Base-by-base conservation (phyloP, 2,329 filamentous ascomycete genomes). In the Mollisiaceae sp. region DNA sequence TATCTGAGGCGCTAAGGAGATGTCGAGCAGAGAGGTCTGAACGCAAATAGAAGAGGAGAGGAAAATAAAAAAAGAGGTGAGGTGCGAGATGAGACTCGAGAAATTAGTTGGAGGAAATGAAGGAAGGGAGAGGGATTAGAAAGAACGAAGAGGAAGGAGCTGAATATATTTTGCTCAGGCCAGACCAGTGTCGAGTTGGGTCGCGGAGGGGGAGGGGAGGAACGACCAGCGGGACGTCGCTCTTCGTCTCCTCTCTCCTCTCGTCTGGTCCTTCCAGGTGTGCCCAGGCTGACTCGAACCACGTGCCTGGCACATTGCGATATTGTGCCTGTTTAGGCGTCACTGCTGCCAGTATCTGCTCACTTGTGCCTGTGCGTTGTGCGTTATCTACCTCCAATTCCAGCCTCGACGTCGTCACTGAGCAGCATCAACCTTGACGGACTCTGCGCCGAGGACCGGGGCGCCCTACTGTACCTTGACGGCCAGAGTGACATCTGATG, bases 231-330 rank as follows among this genome's bases (percentile, higher is more conserved):
- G 32, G 45, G 45, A 56, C 35, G 4, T 24, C 20, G 43, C 27
- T 20, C 20, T 43, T 43, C 39, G 54, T 47, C 22, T 50, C n/a
- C n/a, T 56, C 52, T 35, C 35, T 5, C 20, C 20, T 22, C 27
- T 32, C 27, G 27, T 32, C 27, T 32, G 27, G 27, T 32, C 6
- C 3, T 32, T 32, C 35, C 32, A 57, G 12, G 12, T 2, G 2
- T 12, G 20, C 1, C 41, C 41, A 35, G 12, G 55, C 32, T 59
- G 59, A 62, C 41, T 59, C 59, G 64, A 62, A 52, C 60, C 64
- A 62, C 64, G 64, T 65, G 60, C 59, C 36, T 14, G 45, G 50
- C 4, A 14, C 12, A 41, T 54, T 54, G 50, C 50, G 50, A 54
- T 32, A 32, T 54, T 32, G 24, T 18, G 24, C 50, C 50, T 32